A percentile compares a stretch with the other conserved stretches of the same genome.
phyloP scores from a whole-genome alignment of 1,284 basidiomycete genomes.

The Ganoderma lingzhi region DNA sequence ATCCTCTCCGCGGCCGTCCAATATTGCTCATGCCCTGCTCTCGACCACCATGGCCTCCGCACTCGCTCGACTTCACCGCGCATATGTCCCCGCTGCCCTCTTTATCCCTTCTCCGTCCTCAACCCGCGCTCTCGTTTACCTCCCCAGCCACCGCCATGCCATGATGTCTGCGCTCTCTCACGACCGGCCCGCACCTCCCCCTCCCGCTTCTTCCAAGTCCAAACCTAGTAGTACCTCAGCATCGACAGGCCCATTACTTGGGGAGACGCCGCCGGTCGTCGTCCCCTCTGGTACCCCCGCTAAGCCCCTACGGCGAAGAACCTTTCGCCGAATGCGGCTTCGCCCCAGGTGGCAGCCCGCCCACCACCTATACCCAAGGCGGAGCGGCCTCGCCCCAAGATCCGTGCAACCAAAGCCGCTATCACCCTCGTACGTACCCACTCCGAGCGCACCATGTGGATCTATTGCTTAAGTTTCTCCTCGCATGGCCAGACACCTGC shows the following conservation, averaged over 20 bases:
- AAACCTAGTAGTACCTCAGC: conserved; percentile 30
- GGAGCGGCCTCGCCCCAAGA: conserved; percentile 68
- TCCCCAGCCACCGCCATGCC: conserved; percentile 50
- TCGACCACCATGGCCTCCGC: conserved; percentile 29
- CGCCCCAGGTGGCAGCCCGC: conserved; percentile 74
- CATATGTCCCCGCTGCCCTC: conserved; percentile 25
- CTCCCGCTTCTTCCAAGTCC: conserved; percentile 33
- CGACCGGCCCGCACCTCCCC: conserved; percentile 40
- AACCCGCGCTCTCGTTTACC: conserved; percentile 32
- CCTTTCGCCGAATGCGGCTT: conserved; percentile 66
- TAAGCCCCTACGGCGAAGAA: conserved; percentile 44
- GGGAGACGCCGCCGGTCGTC: conserved; percentile 62
- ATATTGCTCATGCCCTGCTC: conserved; percentile 12
- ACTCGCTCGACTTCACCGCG: conserved; percentile 32
- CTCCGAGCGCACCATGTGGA: background rate
- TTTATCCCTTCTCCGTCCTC: conserved; percentile 21
- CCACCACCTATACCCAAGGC: conserved; percentile 75
- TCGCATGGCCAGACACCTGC: conserved; percentile 70
- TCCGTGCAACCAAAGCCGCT: conserved; percentile 84
- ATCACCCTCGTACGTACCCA: conserved; percentile 75
- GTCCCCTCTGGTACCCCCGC: conserved; percentile 39
- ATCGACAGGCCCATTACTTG: conserved; percentile 41
- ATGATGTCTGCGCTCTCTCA: conserved; percentile 65
- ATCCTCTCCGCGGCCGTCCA: conserved; percentile 3
- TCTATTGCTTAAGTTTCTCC: background rate